Conservation (phyloP, 2,329 filamentous ascomycete genomes). For the Tympanopsis confertula region DNA sequence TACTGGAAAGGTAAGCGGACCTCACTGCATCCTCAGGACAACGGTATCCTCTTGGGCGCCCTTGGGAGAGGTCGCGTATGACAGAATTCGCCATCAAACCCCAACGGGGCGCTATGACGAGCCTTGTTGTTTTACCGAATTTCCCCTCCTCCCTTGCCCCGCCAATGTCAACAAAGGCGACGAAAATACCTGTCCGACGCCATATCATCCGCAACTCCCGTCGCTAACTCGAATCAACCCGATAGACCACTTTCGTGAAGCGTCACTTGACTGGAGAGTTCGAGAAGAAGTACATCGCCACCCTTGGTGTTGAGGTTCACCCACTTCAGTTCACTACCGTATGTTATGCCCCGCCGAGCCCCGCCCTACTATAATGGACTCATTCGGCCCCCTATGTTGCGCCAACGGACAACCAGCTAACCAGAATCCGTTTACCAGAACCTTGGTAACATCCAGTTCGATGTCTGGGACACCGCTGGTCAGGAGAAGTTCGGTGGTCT, state of each 20-base stretch:
- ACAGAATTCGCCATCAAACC: too few species aligned
- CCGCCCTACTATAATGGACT: not conserved
- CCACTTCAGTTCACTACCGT: constrained; percentile 95
- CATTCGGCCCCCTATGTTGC: constrained; percentile 15
- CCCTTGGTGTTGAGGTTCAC: constrained; percentile 98
- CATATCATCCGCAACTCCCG: too few species aligned
- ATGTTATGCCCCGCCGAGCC: constrained; percentile 31
- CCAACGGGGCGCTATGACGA: too few species aligned
- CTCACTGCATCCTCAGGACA: too few species aligned
- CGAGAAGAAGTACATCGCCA: constrained; percentile 99
- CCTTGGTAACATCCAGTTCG: constrained; percentile 92
- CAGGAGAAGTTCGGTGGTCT: constrained; percentile 99
- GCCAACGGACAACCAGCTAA: constrained; percentile 2
- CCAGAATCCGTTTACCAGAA: constrained; percentile 56
- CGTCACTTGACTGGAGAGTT: constrained; percentile 99
- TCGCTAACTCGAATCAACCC: too few species aligned
- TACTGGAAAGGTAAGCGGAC: constrained; percentile 97
- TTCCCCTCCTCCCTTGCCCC: too few species aligned
- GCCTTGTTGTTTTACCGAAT: too few species aligned
- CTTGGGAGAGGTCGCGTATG: too few species aligned
- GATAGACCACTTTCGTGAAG: constrained; percentile 99
- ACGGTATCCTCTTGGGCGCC: too few species aligned
- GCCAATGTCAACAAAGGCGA: too few species aligned
- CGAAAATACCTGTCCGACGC: too few species aligned
- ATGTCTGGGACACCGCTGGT: constrained; percentile 97